Base-by-base conservation (phyloP, 2,329 filamentous ascomycete genomes). In the Colletotrichum spinosum region DNA sequence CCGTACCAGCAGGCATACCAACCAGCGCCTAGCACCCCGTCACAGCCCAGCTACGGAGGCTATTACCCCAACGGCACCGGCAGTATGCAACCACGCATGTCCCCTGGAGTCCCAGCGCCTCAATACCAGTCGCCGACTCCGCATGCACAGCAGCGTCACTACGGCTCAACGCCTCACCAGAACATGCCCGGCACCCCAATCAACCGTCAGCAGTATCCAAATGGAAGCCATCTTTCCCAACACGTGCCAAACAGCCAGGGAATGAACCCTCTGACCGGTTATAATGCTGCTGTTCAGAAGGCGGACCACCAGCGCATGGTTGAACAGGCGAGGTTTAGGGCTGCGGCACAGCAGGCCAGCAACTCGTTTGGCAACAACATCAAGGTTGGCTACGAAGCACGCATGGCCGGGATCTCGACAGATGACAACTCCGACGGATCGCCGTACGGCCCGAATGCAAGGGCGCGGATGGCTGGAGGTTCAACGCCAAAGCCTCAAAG, bases 241-340 rank as follows among this genome's bases (percentile, higher is more conserved):
- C 76, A 75, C 62, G 60, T 58, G n/a, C 55, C 55, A 5, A 55
- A 48, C 25, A 25, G 25, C 11, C 25, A 15, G 6, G 70, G 80
- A 83, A 8, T 65, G 37, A 63, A 56, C 38, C 25, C 63, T 17
- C 46, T 65, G 44, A 62, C 55, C 25, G 63, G 58, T 8, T 66
- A 66, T 17, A 62, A 66, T 12, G 49, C 60, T 38, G 59, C 58
- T 38, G 59, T 56, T 17, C 54, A 54, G 15, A 55, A 59, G 42
- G 53, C 63, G 41, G 63, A 66, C n/a, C 63, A 61, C 15, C 51
- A 62, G 70, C 80, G 82, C 58, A 80, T 66, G 25, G 52, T 75
- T 84, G 71, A 86, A 56, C 83, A 85, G 71, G 82, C 83, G 8
- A 81, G 83, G 59, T 83, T 81, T 3, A 75, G 82, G 34, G 79